phyloP scores from a whole-genome alignment of 75 land plant species.

The Cryptomeria japonica region DNA sequence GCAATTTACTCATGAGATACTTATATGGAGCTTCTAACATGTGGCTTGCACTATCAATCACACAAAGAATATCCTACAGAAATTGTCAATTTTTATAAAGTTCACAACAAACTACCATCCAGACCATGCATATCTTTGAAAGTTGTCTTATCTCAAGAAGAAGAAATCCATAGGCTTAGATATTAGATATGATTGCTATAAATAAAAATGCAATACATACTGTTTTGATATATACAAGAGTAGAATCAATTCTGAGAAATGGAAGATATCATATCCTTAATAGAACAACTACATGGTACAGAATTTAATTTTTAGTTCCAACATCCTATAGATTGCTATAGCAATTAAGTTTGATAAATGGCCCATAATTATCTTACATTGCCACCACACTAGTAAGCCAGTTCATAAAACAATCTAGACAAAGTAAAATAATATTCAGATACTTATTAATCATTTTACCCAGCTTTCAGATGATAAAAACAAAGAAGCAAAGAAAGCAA shows the following conservation, averaged over 20 bases:
- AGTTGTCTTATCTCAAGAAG: background rate
- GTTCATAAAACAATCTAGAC: background rate
- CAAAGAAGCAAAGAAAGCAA: background rate
- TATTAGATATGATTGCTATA: background rate
- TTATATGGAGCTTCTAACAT: background rate
- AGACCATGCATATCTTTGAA: background rate
- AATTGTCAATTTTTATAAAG: background rate
- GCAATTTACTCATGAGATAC: conserved; percentile 9
- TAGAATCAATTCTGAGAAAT: background rate
- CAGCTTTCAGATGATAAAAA: background rate
- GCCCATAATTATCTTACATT: background rate
- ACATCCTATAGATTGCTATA: background rate
- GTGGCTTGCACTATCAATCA: background rate
- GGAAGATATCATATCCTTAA: background rate
- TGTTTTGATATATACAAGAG: background rate
- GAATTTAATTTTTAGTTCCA: background rate
- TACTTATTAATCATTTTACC: background rate
- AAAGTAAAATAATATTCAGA: background rate
- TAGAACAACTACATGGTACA: background rate
- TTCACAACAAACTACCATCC: background rate
- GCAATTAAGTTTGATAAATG: background rate
- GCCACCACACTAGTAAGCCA: background rate
- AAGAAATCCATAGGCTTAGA: background rate
- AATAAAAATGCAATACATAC: background rate
- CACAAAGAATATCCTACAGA: conserved; percentile 8